phyloP scores from a whole-genome alignment of 495 filamentous ascomycete genomes.

The Cercophora newfieldiana region DNA sequence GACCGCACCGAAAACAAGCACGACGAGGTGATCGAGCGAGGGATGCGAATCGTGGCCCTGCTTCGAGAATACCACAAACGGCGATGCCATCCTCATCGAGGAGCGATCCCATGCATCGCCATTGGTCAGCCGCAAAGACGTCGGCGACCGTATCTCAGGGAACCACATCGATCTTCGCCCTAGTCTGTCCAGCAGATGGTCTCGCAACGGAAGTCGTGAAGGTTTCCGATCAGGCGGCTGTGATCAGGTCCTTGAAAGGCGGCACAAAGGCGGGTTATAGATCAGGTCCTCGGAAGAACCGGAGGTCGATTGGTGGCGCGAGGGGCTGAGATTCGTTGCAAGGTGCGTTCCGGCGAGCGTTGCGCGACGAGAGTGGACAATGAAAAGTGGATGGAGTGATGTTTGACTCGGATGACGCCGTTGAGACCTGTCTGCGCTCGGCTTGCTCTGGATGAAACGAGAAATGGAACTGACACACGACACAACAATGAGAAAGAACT shows the following conservation, averaged over 20 bases:
- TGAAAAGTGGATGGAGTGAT: neutral
- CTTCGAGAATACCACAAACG: constrained; percentile 32
- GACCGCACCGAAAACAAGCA: constrained; percentile 94
- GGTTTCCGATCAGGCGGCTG: neutral
- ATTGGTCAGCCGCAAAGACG: constrained; percentile 60
- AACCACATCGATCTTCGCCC: constrained; percentile 35
- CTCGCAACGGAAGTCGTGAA: no score
- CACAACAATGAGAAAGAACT: neutral
- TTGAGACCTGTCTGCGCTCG: neutral
- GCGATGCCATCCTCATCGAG: constrained; percentile 23
- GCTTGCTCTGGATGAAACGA: neutral
- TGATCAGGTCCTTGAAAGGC: neutral
- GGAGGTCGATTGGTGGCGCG: neutral
- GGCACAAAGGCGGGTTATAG: neutral
- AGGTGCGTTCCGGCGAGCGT: neutral
- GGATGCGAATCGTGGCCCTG: constrained; percentile 52
- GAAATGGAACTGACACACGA: neutral
- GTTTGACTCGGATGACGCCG: neutral
- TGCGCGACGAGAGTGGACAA: neutral
- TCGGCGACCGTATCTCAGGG: constrained; percentile 55
- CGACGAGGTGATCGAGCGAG: constrained; percentile 70
- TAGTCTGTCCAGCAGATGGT: neutral
- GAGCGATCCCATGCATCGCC: constrained; percentile 28
- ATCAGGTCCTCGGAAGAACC: neutral
- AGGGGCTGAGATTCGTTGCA: neutral